Base-by-base conservation (phyloP, 2,329 filamentous ascomycete genomes). In the Botrytis porri region DNA sequence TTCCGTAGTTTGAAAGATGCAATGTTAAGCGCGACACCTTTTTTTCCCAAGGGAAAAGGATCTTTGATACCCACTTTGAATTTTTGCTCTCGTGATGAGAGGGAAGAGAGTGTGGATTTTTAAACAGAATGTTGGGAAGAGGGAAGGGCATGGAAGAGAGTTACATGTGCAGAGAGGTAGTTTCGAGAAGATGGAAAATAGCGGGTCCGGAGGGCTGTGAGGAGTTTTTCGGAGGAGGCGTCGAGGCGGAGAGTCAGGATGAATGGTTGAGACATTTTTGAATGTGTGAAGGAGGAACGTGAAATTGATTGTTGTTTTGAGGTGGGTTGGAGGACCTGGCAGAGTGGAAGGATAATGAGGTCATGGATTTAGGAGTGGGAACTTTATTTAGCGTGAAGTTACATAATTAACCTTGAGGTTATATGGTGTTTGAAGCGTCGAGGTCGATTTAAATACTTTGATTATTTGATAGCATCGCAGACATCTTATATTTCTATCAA, bases 81-180 rank as follows among this genome's bases (percentile, higher is more conserved):
- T 35, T 22, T 60, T 10, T 25, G 59, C 39, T 60, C 45, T n/a
- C 29, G 73, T 59, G 45, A 63, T 20, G 45, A 9, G 63, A 61
- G 37, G 35, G 51, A 25, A 1, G 29, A 39, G 39, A 74, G 29
- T 7, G 32, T 10, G 12, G 29, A 39, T 32, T 29, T 57, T 9
- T 65, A 69, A 25, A 69, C 59, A 7, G 60, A 25, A n/a, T 59
- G 48, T 3, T 64, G 25, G 20, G 60, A 35, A 25, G 70, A 37
- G 29, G 73, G 70, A 9, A 74, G 70, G 1, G 71, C 70, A 10
- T 74, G 73, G 32, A 74, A 74, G 10, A 74, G 59, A 20, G 73
- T 73, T 32, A 74, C 65, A 37, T 74, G 73, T 20, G 73, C 70
- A 39, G 59, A 54, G 60, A 74, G 73, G 43, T 70, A 57, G 43